These are phyloP conservation scores for Curvularia lunata DNA, from an alignment of 2,329 filamentous ascomycete species.

Conservation along the genomic window DNA sequence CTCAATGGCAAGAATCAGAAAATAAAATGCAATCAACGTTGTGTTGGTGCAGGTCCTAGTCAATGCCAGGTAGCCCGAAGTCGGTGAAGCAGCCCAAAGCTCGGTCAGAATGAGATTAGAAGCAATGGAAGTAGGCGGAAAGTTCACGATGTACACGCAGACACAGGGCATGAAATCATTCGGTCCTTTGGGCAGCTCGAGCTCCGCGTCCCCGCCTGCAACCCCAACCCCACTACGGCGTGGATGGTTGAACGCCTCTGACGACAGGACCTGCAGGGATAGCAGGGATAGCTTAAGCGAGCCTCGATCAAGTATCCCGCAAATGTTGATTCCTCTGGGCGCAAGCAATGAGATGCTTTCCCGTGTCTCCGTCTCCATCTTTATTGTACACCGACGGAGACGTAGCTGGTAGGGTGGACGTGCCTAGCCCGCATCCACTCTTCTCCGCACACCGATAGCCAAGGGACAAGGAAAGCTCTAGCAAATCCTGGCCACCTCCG, in stretches of 20 bases:
- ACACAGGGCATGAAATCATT: conserved; percentile 14
- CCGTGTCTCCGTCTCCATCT: conserved; percentile 27
- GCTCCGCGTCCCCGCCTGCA: conserved; percentile 15
- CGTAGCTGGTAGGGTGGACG: conserved; percentile 17
- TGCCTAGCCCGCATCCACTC: conserved; percentile 2
- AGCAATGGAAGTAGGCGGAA: conserved; percentile 10
- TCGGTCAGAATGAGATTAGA: background rate
- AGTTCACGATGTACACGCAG: conserved; percentile 18
- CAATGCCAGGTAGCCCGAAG: conserved; percentile 1
- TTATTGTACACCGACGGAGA: conserved; percentile 23
- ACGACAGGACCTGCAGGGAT: conserved; percentile 35
- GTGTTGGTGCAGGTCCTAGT: conserved; percentile 6
- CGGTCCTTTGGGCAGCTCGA: conserved; percentile 24
- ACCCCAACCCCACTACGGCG: conserved; percentile 5
- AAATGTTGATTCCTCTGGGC: conserved; percentile 16
- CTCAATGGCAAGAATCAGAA: background rate
- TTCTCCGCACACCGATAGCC: conserved; percentile 9
- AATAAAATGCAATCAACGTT: background rate
- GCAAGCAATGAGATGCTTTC: conserved; percentile 14
- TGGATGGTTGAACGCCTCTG: conserved; percentile 28
- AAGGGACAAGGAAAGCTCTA: conserved; percentile 3
- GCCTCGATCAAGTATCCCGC: conserved; percentile 8
- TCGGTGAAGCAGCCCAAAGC: conserved; percentile 21
- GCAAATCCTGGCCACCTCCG: conserved; percentile 17
- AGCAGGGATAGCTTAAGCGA: conserved; percentile 35